A percentile compares a stretch with the other conserved stretches of the same genome.
Evolutionary conservation across 352 stramenopile species (phyloP).

Genomic region (Salisapilia sapeloensis): DNA sequence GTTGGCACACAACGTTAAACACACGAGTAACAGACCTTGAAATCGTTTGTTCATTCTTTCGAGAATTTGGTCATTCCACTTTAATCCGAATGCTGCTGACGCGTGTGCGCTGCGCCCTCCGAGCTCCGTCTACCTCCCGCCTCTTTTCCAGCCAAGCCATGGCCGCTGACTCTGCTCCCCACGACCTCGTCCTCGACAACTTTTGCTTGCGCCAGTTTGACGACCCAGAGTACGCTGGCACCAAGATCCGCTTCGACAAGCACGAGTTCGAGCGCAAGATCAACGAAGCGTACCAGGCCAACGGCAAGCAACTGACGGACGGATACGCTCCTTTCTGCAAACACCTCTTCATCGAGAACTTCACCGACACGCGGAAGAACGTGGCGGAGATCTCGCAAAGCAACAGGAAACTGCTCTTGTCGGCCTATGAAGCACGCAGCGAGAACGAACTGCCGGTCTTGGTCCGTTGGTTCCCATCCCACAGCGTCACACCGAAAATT

Average conservation of each 20-base stretch:
- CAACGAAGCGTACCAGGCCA: constrained; percentile 62
- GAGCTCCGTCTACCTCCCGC: too few relatives aligned
- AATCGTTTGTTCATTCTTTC: too few relatives aligned
- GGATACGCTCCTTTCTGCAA: constrained; percentile 98
- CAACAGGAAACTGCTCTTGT: constrained; percentile 86
- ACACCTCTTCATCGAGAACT: constrained; percentile 96
- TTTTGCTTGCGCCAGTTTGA: constrained; percentile 80
- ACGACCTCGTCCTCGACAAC: constrained; percentile 13
- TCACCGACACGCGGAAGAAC: constrained; percentile 77
- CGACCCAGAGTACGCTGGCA: constrained; percentile 52
- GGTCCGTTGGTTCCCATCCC: constrained; percentile 83
- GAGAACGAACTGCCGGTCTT: constrained; percentile 92
- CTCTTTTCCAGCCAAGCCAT: too few relatives aligned
- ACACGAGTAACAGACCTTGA: too few relatives aligned
- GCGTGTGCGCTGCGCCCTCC: too few relatives aligned
- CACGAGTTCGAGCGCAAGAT: constrained; percentile 59
- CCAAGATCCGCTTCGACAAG: constrained; percentile 58
- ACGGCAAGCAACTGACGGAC: constrained; percentile 46
- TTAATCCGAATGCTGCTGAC: too few relatives aligned
- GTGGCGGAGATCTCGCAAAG: constrained; percentile 87
- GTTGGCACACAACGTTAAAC: too few relatives aligned
- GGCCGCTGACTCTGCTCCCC: too few relatives aligned
- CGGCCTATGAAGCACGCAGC: constrained; percentile 87
- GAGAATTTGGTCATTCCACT: too few relatives aligned
- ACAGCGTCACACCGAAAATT: constrained; percentile 71